Evolutionary conservation across 2,329 filamentous ascomycete genomes (phyloP), one percentile per base, ranked within the genome.

Genomic region (Plectosphaerella plurivora): DNA sequence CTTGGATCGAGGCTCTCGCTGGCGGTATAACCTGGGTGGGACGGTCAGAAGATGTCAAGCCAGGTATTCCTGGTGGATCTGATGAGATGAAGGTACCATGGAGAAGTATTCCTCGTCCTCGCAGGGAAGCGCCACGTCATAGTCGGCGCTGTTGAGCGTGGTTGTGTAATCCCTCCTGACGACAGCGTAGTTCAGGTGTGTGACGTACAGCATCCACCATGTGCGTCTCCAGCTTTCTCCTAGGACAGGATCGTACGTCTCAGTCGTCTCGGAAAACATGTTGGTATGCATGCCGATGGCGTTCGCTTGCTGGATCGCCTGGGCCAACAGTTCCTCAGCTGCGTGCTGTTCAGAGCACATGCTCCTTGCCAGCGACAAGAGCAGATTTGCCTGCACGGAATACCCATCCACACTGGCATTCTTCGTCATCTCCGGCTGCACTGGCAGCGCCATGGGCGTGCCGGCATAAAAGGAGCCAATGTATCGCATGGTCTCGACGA

Each of bases 151-250:
- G 45, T 35, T 47, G 12, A 35, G 24, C 24, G 45, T 35, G 45
- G 45, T 28, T 3, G 22, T 47, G 45, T 47, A 47, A 47, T 47
- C 45, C 24, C 25, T n/a, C n/a, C 45, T 47, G 45, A 47, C 33
- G 25, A 47, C 45, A 14, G 45, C 45, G 25, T 33, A 47, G 45
- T 47, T 47, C 45, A 35, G 45, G 25, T 47, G 45, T 1, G 82
- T 69, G 6, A 82, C 74, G 59, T 80, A 87, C 39, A 89, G 62
- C 60, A 83, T 80, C 87, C 87, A 90, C 86, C 86, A 90, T 1
- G 86, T 89, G 42, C 87, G 75, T 49, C 86, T 77, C 72, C 83
- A 78, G 56, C 77, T 81, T 61, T 90, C 86, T 42, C 79, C 76
- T 16, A 72, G 47, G 0, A 70, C 59, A 1, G 73, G 64, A 53